phyloP scores from a whole-genome alignment of 1,284 basidiomycete genomes.

The Cystobasidium sp. region DNA sequence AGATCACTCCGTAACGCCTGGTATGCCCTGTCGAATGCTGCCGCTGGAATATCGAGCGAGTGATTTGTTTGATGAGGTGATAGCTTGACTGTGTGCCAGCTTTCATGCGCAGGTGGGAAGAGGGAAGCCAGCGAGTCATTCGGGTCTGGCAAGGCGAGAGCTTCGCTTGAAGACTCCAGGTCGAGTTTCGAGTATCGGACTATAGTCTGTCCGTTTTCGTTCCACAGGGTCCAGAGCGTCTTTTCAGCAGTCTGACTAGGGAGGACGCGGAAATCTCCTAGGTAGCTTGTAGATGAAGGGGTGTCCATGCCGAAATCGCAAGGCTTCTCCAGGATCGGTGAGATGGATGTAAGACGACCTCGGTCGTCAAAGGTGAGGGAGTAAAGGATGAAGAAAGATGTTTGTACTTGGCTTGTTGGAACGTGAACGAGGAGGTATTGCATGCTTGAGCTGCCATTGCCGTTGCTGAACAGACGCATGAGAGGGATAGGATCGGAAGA shows the following conservation, averaged over 20 bases:
- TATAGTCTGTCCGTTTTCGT: conserved; percentile 53
- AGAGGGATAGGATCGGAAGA: conserved; percentile 39
- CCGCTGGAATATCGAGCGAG: conserved; percentile 28
- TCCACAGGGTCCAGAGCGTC: conserved; percentile 60
- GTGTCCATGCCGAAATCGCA: conserved; percentile 53
- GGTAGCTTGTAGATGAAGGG: conserved; percentile 51
- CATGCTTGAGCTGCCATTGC: conserved; percentile 52
- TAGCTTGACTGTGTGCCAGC: conserved; percentile 46
- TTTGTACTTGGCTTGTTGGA: conserved; percentile 51
- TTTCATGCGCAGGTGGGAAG: conserved; percentile 34
- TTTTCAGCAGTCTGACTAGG: conserved; percentile 55
- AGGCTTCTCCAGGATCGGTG: conserved; percentile 50
- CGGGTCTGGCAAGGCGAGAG: conserved; percentile 31
- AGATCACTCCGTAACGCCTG: conserved; percentile 8
- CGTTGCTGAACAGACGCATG: conserved; percentile 53
- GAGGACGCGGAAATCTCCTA: conserved; percentile 58
- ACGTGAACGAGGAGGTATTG: conserved; percentile 57
- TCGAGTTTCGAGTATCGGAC: conserved; percentile 44
- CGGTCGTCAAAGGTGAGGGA: conserved; percentile 54
- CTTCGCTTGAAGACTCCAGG: conserved; percentile 38
- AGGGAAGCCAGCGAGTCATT: conserved; percentile 41
- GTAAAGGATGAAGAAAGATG: conserved; percentile 57
- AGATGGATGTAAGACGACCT: conserved; percentile 52
- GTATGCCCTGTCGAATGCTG: conserved; percentile 40
- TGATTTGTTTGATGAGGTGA: conserved; percentile 26